Evolutionary conservation across 768 basidiomycete genomes (phyloP), one percentile per base, ranked within the genome.

Genomic region (Neoboletus subvelutipes): DNA sequence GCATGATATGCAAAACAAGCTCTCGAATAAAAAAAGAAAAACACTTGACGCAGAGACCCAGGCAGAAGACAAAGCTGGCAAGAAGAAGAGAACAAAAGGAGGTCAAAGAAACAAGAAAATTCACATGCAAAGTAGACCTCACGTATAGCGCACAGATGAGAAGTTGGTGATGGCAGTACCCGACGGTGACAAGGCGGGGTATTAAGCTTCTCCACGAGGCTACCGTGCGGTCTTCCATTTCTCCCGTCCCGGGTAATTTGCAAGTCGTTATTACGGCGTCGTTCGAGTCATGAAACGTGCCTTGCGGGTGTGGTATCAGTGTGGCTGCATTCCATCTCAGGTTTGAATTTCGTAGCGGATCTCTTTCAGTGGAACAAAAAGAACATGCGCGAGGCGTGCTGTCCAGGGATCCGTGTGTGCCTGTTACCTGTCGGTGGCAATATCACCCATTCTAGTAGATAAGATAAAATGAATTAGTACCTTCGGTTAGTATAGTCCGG

Each of bases 121-220:
- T 53, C 28, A 55, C 36, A 48, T 55, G 39, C 24, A 58, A 6
- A 26, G 26, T 20, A 37, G 43, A 40, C 56, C 48, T 37, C 46
- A 53, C 43, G 24, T 20, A 42, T 52, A 55, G 36, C 56, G 60
- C 57, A 13, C 29, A 42, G 28, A 24, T 26, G 52, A 46, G 11
- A 22, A 9, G 24, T 31, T 37, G 49, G 41, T 42, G 50, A 48
- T 57, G 53, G 53, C 33, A 29, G 20, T 29, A 39, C 49, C 18
- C 45, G 42, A 51, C 45, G 55, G 61, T 48, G 57, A 52, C 53
- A 58, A 22, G 39, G 61, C 48, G 64, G 61, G 66, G 59, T 45
- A 61, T 64, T 45, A 54, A 45, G 48, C 58, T 54, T 61, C 50
- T 46, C 48, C 56, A 58, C 59, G 62, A 62, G 68, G 67, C 10